Conservation (phyloP, 495 filamentous ascomycete genomes). For the Neurospora cerealis region DNA sequence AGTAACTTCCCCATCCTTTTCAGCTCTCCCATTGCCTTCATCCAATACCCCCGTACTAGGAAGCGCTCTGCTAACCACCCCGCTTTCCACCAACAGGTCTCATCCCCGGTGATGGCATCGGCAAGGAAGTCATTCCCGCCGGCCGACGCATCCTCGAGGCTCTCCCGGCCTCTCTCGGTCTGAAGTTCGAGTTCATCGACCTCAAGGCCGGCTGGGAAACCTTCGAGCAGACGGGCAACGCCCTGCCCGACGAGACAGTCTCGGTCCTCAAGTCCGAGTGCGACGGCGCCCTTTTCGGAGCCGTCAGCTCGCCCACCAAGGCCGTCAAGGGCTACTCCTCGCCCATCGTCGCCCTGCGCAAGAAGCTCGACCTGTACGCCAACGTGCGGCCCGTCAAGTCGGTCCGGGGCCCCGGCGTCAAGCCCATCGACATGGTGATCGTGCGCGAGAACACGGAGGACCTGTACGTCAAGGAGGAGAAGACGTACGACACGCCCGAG, state of each 20-base stretch:
- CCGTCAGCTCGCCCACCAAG: constrained; percentile 82
- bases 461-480: constrained; percentile 96
- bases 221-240: constrained; percentile 78
- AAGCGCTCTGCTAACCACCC: background rate
- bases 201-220: constrained; percentile 88
- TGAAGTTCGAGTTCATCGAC: constrained; percentile 90
- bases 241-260: constrained; percentile 84
- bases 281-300: constrained; percentile 93
- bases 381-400: constrained; percentile 96
- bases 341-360: constrained; percentile 94
- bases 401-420: constrained; percentile 41
- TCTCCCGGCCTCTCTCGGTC: constrained; percentile 65
- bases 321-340: constrained; percentile 92
- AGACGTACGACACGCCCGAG: constrained; percentile 58
- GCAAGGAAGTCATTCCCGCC: constrained; percentile 95
- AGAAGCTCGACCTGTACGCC: constrained; percentile 89
- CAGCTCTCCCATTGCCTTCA: background rate
- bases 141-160: constrained; percentile 85
- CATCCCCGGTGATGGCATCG: constrained; percentile 97
- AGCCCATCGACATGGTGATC: constrained; percentile 89
- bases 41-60: background rate
- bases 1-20: constrained; percentile 10
- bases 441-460: constrained; percentile 99
- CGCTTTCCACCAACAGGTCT: constrained; percentile 50
- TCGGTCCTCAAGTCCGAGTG: constrained; percentile 77